Evolutionary conservation across 345 rosid genomes (phyloP).

Genomic region (Lepidium didymum): DNA sequence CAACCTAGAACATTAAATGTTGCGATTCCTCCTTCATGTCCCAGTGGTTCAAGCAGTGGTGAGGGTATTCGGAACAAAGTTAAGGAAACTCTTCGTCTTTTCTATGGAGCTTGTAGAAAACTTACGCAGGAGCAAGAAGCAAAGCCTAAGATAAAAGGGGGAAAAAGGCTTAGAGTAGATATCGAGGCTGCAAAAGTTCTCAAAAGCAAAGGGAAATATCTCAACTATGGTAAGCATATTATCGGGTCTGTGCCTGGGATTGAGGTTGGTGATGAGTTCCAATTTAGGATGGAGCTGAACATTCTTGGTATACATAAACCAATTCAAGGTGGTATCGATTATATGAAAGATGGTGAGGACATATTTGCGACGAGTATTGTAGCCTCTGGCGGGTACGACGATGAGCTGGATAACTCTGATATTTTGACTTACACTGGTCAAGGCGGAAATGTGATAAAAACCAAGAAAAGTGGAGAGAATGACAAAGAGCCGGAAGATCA

Average conservation of each 20-base stretch:
- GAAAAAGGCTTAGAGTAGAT: conserved; percentile 46
- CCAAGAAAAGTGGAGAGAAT: conserved; percentile 23
- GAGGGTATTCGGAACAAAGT: conserved; percentile 49
- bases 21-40: conserved; percentile 45
- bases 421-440: conserved; percentile 68
- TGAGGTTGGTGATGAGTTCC: conserved; percentile 90
- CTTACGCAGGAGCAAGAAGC: conserved; percentile 73
- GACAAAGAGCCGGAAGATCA: conserved; percentile 60
- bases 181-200: conserved; percentile 50
- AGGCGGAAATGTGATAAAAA: conserved; percentile 59
- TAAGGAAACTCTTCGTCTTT: conserved; percentile 70
- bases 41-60: conserved; percentile 15
- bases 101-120: conserved; percentile 60
- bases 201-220: conserved; percentile 39
- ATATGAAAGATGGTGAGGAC: conserved; percentile 32
- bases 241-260: conserved; percentile 80
- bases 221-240: conserved; percentile 38
- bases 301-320: conserved; percentile 70
- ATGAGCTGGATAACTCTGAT: conserved; percentile 60
- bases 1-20: conserved; percentile 24
- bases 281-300: conserved; percentile 67
- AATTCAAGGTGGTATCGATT: conserved; percentile 79
- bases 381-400: conserved; percentile 75
- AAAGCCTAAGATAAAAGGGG: conserved; percentile 23
- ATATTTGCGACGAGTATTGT: conserved; percentile 66